Percentiles rank a stretch among this genome's conserved stretches.
Conservation (phyloP, 2,329 filamentous ascomycete species). For the Juglanconis oblonga region DNA sequence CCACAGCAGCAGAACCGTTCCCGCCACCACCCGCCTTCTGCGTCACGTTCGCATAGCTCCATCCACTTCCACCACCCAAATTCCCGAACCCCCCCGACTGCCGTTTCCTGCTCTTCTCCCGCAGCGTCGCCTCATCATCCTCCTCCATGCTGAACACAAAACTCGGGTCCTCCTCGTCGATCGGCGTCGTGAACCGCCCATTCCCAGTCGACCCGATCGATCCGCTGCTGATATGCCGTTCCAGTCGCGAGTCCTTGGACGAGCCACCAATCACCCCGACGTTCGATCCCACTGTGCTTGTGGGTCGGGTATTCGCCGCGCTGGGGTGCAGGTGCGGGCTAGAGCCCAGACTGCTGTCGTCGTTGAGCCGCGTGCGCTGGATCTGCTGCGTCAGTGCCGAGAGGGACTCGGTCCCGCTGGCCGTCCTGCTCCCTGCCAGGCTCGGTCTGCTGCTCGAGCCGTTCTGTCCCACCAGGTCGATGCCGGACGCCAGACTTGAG, state of each 20-base stretch:
- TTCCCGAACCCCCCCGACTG: conserved; percentile 39
- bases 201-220: conserved; percentile 52
- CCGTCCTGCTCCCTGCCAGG: conserved; percentile 40
- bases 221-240: conserved; percentile 58
- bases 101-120: conserved; percentile 38
- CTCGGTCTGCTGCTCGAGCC: conserved; percentile 35
- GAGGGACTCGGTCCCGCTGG: conserved; percentile 46
- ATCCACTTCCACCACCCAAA: conserved; percentile 31
- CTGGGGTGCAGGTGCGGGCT: conserved; percentile 52
- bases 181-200: conserved; percentile 60
- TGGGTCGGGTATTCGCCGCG: conserved; percentile 37
- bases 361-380: conserved; percentile 54
- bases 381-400: conserved; percentile 61
- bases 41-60: conserved; percentile 39
- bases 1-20: conserved; percentile 12
- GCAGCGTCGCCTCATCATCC: conserved; percentile 50
- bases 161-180: conserved; percentile 62
- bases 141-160: conserved; percentile 67
- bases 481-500: conserved; percentile 56
- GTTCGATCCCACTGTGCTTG: conserved; percentile 33
- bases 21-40: conserved; percentile 12
- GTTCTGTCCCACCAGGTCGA: conserved; percentile 30
- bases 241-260: conserved; percentile 36
- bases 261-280: conserved; percentile 38
- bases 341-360: conserved; percentile 33